These are phyloP conservation scores for Dendryphion nanum DNA, from an alignment of 2,329 filamentous ascomycete species.

Conservation along the genomic window DNA sequence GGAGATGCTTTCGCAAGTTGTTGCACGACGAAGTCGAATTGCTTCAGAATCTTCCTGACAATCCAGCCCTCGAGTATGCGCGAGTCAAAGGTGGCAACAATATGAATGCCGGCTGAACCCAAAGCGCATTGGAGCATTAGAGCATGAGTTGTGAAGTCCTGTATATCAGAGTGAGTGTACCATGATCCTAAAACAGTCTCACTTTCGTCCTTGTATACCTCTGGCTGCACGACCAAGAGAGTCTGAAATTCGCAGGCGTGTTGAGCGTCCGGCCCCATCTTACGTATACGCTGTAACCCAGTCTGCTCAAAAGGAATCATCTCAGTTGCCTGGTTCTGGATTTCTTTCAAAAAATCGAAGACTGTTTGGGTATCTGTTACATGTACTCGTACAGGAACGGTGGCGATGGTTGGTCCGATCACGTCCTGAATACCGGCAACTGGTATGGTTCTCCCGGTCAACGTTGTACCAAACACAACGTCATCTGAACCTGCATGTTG, in stretches of 20 bases:
- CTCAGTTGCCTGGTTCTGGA: conserved; percentile 53
- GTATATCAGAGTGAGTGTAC: neutral
- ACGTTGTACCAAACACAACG: neutral
- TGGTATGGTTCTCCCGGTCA: neutral
- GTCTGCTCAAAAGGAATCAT: conserved; percentile 62
- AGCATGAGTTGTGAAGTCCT: neutral
- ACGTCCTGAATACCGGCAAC: neutral
- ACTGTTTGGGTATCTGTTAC: neutral
- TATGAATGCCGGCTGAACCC: neutral
- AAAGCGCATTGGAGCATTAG: neutral
- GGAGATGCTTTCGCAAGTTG: conserved; percentile 7
- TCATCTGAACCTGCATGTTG: neutral
- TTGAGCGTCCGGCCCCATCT: conserved; percentile 7
- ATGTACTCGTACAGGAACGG: neutral
- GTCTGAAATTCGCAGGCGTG: conserved; percentile 30
- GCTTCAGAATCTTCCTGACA: conserved; percentile 10
- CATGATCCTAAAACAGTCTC: neutral
- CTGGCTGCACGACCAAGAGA: neutral
- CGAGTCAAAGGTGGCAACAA: neutral
- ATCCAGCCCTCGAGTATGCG: neutral
- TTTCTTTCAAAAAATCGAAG: conserved; percentile 49
- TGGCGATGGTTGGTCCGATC: neutral
- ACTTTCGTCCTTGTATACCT: neutral
- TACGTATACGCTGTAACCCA: conserved; percentile 55
- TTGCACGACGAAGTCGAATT: conserved; percentile 19